phyloP scores from a whole-genome alignment of 2,329 filamentous ascomycete species.

The Nemania sp. region DNA sequence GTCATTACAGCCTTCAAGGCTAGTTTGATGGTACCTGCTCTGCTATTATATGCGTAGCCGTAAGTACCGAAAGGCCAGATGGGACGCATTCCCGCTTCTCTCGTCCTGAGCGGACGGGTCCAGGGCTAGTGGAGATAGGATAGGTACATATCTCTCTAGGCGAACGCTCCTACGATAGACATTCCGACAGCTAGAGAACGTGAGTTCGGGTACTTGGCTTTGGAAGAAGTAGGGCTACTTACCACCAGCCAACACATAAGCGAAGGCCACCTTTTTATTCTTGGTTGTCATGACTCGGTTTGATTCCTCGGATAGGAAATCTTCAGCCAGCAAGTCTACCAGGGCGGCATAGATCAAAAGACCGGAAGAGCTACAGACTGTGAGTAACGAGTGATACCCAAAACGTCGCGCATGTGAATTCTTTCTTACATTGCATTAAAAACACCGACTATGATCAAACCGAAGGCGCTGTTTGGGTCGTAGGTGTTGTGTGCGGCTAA shows the following conservation, averaged over 20 bases:
- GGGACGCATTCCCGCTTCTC: background rate
- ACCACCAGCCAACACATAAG: constrained; percentile 65
- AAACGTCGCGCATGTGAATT: too few species aligned
- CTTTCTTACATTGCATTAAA: constrained; percentile 73
- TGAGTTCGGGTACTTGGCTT: constrained; percentile 24
- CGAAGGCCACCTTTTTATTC: constrained; percentile 66
- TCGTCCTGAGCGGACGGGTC: background rate
- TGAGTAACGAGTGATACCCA: background rate
- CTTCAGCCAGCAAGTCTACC: constrained; percentile 73
- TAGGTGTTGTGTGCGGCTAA: constrained; percentile 68
- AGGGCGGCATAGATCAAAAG: constrained; percentile 72
- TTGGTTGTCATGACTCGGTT: constrained; percentile 62
- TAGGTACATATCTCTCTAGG: constrained; percentile 48
- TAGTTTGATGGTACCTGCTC: background rate
- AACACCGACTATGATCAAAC: constrained; percentile 71
- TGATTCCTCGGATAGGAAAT: constrained; percentile 72
- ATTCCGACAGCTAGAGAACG: constrained; percentile 56
- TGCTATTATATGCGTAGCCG: background rate
- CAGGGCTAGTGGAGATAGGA: background rate
- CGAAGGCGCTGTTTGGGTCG: constrained; percentile 72
- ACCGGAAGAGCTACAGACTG: constrained; percentile 64
- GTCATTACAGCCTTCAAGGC: constrained; percentile 7
- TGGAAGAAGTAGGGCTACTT: constrained; percentile 37
- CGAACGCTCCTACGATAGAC: constrained; percentile 62
- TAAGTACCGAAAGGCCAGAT: background rate